Evolutionary conservation across 371 early-diverging fungal species (phyloP), one percentile per base, ranked within the genome.

Genomic region (Mucor saturninus): DNA sequence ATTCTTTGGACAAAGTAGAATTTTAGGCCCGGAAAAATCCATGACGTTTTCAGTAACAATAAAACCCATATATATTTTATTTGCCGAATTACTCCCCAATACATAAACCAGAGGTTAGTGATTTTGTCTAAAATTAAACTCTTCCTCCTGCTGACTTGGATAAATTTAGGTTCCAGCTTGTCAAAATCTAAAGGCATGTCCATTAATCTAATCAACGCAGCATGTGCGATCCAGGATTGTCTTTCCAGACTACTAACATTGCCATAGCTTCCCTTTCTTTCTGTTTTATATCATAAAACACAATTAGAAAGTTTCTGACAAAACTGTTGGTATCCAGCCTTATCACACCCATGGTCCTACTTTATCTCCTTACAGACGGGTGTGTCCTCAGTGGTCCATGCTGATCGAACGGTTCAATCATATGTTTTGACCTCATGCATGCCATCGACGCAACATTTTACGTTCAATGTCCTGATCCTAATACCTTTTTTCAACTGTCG

Each of bases 201-300:
- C 1, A 28, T 43, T 62, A 10, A 43, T 11, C 10, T 40, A 3
- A 31, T 59, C 28, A 15, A 28, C 35, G n/a, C 45, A 75, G 91
- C 91, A 9, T 91, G 91, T 61, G 83, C 76, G 32, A 86, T 91
- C 62, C 91, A 91, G 60, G 82, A 85, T 59, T 91, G 91, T 56
- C 71, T 91, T 26, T 64, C 76, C 59, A 81, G 78, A 46, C 21
- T 21, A 21, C 21, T 21, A 86, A 85, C 65, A 71, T 86, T 61
- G 74, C 77, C 5, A 71, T 91, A 8, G 73, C 81, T n/a, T 56
- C 40, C 61, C 43, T 61, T 54, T 52, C 60, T 45, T 49, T 37
- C 37, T 15, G 32, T 61, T 59, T 55, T 2, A 50, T 30, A 11
- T 30, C 39, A 53, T 56, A 56, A 54, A 13, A 5, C 14, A 31